Conservation (phyloP, 2,329 filamentous ascomycete species). For the Ophiostoma ulmi region DNA sequence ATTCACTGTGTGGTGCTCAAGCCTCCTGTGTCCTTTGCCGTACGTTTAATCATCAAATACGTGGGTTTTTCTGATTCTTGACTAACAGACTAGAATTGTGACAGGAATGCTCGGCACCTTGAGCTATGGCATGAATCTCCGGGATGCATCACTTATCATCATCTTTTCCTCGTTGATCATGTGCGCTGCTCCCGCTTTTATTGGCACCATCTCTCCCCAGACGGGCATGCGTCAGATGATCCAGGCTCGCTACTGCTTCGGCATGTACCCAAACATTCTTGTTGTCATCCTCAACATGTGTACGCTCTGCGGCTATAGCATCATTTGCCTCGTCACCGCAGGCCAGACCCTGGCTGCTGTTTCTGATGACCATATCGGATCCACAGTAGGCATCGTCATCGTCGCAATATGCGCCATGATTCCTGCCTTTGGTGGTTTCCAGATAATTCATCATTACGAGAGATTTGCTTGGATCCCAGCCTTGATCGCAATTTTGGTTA, state of each 20-base stretch:
- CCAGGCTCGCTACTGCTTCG: slow-evolving; percentile 59
- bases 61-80: background rate
- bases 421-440: slow-evolving; percentile 27
- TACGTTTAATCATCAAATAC: background rate
- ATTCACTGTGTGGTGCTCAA: slow-evolving; percentile 6
- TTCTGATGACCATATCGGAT: slow-evolving; percentile 44
- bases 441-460: slow-evolving; percentile 28
- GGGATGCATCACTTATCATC: slow-evolving; percentile 54
- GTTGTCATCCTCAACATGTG: slow-evolving; percentile 58
- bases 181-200: slow-evolving; percentile 49
- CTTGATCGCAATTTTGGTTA: slow-evolving; percentile 27
- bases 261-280: slow-evolving; percentile 54
- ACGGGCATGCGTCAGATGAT: slow-evolving; percentile 63
- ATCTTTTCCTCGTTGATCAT: slow-evolving; percentile 58
- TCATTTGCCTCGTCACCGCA: slow-evolving; percentile 57
- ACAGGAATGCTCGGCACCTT: slow-evolving; percentile 55
- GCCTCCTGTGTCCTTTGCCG: slow-evolving; percentile 9
- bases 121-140: slow-evolving; percentile 46
- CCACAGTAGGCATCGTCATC: slow-evolving; percentile 56
- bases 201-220: slow-evolving; percentile 54
- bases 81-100: background rate
- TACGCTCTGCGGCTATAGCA: slow-evolving; percentile 58
- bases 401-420: slow-evolving; percentile 32
- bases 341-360: slow-evolving; percentile 55
- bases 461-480: slow-evolving; percentile 28